Evolutionary conservation across 2,329 filamentous ascomycete species (phyloP), one percentile per base, ranked within the genome.

Genomic region (Anisogramma anomala): DNA sequence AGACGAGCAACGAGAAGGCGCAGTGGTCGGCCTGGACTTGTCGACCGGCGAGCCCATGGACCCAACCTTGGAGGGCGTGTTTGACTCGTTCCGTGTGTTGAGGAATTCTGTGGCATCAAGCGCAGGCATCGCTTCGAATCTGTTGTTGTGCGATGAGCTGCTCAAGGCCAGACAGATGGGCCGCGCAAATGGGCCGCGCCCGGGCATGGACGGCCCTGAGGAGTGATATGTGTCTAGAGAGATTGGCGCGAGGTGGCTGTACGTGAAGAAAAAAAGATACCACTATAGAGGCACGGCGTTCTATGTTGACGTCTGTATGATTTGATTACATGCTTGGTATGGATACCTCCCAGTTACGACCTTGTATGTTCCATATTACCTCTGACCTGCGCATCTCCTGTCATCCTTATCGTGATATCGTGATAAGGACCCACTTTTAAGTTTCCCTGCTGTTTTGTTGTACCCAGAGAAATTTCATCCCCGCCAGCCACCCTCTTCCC

Each of bases 121-220:
- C 61, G 83, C 89, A 19, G 86, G 91, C 49, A 98, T 98, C 56
- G 89, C 91, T 5, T 89, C 85, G 8, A 98, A 98, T 66, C 69
- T 98, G 50, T 69, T 98, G 50, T 74, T 98, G 36, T 98, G 91
- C 57, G 91, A 98, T 57, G 91, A 98, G 71, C 74, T 98, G 69
- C 71, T 98, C 55, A 98, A 98, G 73, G 91, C 91, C 47, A 76
- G 91, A 60, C 89, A 98, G 69, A 98, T 98, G 91, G 82, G 74
- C 36, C 68, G 77, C 56, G 64, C 69, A 62, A 71, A 65, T 28
- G 74, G 74, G 17, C 77, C 77, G 2, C 77, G 77, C 6, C 74
- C 75, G 3, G 76, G 74, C 45, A 79, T 78, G 72, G 77, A 80
- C 51, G 75, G 71, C 13, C 69, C 69, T 31, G 68, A 71, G 53